Base-by-base conservation (phyloP, 1,284 basidiomycete genomes). In the Exobasidium cylindrosporum region DNA sequence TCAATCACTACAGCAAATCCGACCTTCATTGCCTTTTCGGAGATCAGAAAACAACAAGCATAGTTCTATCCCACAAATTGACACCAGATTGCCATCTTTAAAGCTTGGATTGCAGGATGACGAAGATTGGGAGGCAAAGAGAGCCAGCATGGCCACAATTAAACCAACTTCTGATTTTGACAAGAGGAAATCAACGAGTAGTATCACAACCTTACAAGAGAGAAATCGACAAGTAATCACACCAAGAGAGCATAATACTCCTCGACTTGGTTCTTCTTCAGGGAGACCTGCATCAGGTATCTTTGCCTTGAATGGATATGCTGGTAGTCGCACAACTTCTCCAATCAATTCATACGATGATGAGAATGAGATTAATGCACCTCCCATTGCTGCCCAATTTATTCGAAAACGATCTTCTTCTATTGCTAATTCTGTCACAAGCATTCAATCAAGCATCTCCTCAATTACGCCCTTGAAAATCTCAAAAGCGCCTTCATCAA, bases 141-240 rank as follows among this genome's bases (percentile, higher is more conserved):
- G 53, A 31, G 23, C 29, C 2, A 55, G 53, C 31, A 35, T 32
- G 17, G 53, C 53, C 14, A 55, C 53, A 23, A 26, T 55, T 4
- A 55, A 23, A 14, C 21, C n/a, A 40, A 40, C 35, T 7, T 10
- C 17, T 17, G 47, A 69, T 45, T 65, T 58, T 46, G 60, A 57
- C 31, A 67, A 56, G 13, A 24, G 62, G 14, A 23, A 30, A 10
- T 57, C 63, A 3, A 29, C 57, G 6, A 67, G 65, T 32, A 61
- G 43, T 35, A 30, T 71, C 28, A 65, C 64, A 3, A 58, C 62
- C 14, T 57, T 63, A 55, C 63, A 17, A 61, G 60, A 31, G 49
- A 62, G 0, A 7, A 53, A 53, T 11, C 40, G 64, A 46, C 58
- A 64, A 21, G 55, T 55, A 0, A 54, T 56, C 35, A 40, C 35